Conservation (phyloP, 2,329 filamentous ascomycete species). For the Fusarium brevicatenulatum region DNA sequence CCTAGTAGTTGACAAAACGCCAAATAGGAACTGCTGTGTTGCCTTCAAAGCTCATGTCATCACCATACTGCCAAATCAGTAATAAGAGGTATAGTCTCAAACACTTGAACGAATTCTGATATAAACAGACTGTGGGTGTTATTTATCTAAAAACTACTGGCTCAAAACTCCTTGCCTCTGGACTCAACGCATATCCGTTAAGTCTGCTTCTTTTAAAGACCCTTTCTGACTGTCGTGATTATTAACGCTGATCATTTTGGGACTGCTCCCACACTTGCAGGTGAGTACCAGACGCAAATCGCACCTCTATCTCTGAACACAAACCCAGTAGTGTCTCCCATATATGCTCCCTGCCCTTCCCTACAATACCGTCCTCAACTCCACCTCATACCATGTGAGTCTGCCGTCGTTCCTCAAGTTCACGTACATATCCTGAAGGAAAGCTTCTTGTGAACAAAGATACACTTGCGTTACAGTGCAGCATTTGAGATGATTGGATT, state of each 20-base stretch:
- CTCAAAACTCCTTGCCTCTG: constrained; percentile 18
- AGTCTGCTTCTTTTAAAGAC: constrained; percentile 37
- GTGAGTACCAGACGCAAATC: constrained; percentile 23
- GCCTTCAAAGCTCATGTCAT: background rate
- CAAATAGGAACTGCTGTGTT: background rate
- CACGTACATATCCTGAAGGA: constrained; percentile 5
- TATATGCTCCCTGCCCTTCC: constrained; percentile 3
- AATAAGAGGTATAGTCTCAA: background rate
- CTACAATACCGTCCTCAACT: background rate
- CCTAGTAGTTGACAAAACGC: background rate
- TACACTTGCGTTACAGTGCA: constrained; percentile 22
- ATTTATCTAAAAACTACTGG: constrained; percentile 26
- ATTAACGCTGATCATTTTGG: constrained; percentile 12
- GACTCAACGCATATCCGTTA: constrained; percentile 41
- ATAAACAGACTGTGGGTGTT: constrained; percentile 2
- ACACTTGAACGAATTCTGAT: background rate
- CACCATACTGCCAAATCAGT: background rate
- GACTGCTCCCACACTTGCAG: constrained; percentile 35
- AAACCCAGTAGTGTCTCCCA: background rate
- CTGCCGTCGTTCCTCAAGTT: constrained; percentile 18
- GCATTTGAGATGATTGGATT: background rate
- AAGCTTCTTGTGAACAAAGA: constrained; percentile 10
- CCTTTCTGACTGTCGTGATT: constrained; percentile 25
- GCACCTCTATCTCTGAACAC: constrained; percentile 36
- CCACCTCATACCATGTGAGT: constrained; percentile 29